Percentiles rank a stretch among this genome's conserved stretches.
Evolutionary conservation across 257 asterid species (phyloP).

Genomic region (Paraleonurus japonicus): DNA sequence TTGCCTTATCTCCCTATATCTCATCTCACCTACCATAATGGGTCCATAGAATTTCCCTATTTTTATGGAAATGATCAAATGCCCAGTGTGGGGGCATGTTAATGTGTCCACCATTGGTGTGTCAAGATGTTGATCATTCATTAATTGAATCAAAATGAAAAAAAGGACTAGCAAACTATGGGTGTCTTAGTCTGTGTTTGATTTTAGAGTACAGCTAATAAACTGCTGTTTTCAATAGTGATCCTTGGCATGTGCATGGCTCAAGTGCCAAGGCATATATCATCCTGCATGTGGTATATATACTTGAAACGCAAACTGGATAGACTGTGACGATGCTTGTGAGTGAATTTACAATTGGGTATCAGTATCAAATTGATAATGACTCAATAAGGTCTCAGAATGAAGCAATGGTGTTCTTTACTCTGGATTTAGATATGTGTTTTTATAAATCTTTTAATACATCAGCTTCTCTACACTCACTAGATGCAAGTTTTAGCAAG

Average conservation of each 20-base stretch:
- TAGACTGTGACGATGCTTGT: too few species aligned
- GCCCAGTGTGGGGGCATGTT: background rate
- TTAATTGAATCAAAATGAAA: background rate
- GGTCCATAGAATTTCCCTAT: background rate
- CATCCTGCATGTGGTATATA: background rate
- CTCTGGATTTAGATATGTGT: background rate
- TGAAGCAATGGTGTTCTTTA: background rate
- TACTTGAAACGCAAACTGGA: background rate
- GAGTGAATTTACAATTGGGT: background rate
- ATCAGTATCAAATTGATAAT: background rate
- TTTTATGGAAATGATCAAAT: background rate
- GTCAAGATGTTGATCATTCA: background rate
- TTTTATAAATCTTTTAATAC: background rate
- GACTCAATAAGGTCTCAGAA: background rate
- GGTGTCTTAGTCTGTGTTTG: background rate
- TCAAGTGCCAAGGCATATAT: background rate
- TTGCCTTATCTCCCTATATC: too few species aligned
- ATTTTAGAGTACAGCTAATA: background rate
- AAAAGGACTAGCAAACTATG: background rate
- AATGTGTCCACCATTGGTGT: background rate
- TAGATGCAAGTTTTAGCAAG: background rate
- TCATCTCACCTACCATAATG: too few species aligned
- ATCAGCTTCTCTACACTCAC: background rate
- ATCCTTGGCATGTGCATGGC: background rate
- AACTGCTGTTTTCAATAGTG: background rate